phyloP scores from a whole-genome alignment of 2,329 filamentous ascomycete genomes.

The Nemania sp. region DNA sequence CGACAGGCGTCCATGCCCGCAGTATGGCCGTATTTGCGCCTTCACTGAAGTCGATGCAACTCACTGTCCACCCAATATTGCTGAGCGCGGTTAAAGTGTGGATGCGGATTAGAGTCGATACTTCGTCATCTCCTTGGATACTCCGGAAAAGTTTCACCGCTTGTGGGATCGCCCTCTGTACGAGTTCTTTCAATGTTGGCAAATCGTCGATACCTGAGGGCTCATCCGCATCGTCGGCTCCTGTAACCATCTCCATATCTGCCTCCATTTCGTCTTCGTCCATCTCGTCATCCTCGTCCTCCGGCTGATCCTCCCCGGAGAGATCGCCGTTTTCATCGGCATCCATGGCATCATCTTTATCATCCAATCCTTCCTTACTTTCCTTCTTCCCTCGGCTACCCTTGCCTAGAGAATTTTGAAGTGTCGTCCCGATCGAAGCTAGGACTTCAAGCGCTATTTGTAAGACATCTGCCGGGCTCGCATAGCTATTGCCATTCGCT shows the following conservation, averaged over 20 bases:
- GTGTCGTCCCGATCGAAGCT: conserved; percentile 71
- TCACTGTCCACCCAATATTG: conserved; percentile 76
- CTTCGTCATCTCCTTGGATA: conserved; percentile 56
- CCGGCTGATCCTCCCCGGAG: conserved; percentile 53
- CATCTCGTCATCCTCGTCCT: conserved; percentile 64
- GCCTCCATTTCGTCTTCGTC: conserved; percentile 68
- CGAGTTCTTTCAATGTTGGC: conserved; percentile 64
- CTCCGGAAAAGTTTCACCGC: conserved; percentile 60
- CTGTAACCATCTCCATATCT: conserved; percentile 74
- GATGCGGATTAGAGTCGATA: conserved; percentile 59
- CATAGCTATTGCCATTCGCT: conserved; percentile 54
- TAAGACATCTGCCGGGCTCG: conserved; percentile 60
- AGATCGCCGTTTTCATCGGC: conserved; percentile 54
- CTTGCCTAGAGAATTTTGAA: conserved; percentile 64
- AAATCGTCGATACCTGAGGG: conserved; percentile 62
- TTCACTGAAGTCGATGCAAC: conserved; percentile 69
- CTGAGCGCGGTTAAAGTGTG: conserved; percentile 71
- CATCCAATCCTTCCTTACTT: conserved; percentile 56
- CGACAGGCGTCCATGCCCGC: conserved; percentile 65
- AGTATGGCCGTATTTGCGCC: conserved; percentile 65
- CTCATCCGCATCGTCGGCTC: conserved; percentile 59
- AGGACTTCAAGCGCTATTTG: conserved; percentile 71
- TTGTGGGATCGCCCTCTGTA: conserved; percentile 60
- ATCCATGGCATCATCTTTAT: conserved; percentile 54
- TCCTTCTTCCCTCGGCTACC: conserved; percentile 53